These are phyloP conservation scores for Sporothrix globosa DNA, from an alignment of 2,329 filamentous ascomycete species.

Conservation along the genomic window DNA sequence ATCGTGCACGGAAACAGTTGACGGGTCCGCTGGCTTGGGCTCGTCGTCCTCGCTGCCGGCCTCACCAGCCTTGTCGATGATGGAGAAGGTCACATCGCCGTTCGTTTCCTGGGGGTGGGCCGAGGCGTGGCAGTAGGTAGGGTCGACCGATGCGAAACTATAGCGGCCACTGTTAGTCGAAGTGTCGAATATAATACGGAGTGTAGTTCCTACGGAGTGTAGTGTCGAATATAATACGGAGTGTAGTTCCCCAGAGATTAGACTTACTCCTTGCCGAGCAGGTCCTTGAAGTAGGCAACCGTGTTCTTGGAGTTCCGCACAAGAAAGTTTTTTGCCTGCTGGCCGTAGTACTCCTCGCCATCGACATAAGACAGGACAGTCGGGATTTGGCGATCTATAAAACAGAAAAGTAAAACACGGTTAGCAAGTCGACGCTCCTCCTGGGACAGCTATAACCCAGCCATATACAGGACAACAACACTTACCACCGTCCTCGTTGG, in stretches of 20 bases:
- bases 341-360: slow-evolving; percentile 94
- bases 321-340: slow-evolving; percentile 91
- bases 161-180: not conserved
- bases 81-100: slow-evolving; percentile 75
- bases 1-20: slow-evolving; percentile 76
- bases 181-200: not conserved
- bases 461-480: slow-evolving; percentile 32
- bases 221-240: not conserved
- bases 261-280: slow-evolving; percentile 84
- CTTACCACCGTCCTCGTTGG: slow-evolving; percentile 95
- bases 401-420: not conserved
- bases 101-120: slow-evolving; percentile 81
- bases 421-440: not conserved
- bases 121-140: slow-evolving; percentile 89
- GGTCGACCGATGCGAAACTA: slow-evolving; percentile 93
- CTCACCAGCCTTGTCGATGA: slow-evolving; percentile 71
- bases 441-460: not conserved
- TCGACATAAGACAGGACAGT: slow-evolving; percentile 92
- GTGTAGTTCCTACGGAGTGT: not conserved
- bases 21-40: slow-evolving; percentile 50
- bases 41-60: slow-evolving; percentile 43
- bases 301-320: slow-evolving; percentile 93
- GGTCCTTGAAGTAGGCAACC: slow-evolving; percentile 93
- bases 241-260: slow-evolving; percentile 20
- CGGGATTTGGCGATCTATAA: slow-evolving; percentile 89